Percentiles rank a stretch among this genome's conserved stretches.
Evolutionary conservation across 495 filamentous ascomycete species (phyloP).

Genomic region (Glarea lozoyensis): DNA sequence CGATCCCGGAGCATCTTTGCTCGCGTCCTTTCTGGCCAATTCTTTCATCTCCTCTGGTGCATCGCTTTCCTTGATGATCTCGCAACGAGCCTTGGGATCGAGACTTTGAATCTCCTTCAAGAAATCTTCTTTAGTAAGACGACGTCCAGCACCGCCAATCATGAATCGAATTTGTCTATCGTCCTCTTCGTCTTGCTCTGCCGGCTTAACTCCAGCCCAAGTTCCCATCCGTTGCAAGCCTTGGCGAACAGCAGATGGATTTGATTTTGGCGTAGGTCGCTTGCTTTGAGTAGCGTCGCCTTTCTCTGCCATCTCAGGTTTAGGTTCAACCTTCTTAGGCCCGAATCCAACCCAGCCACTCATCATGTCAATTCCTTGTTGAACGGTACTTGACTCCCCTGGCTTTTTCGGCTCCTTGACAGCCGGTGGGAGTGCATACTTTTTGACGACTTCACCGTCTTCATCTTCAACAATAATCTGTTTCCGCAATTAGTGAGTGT

Average conservation of each 20-base stretch:
- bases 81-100: conserved; percentile 64
- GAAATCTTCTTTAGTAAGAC: conserved; percentile 89
- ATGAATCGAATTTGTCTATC: conserved; percentile 85
- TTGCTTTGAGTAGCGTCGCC: too few species aligned
- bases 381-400: conserved; percentile 3
- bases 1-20: conserved; percentile 7
- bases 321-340: conserved; percentile 16
- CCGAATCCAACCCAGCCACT: conserved; percentile 15
- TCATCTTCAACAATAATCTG: conserved; percentile 95
- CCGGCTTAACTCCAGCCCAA: conserved; percentile 49
- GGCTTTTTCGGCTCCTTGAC: conserved; percentile 13
- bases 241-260: conserved; percentile 15
- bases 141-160: conserved; percentile 58
- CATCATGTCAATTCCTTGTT: conserved; percentile 10
- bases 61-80: conserved; percentile 60
- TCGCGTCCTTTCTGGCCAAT: conserved; percentile 41
- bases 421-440: conserved; percentile 73
- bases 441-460: conserved; percentile 94
- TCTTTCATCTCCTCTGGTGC: conserved; percentile 48
- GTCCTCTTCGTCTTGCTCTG: conserved; percentile 50
- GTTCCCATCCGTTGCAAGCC: conserved; percentile 26
- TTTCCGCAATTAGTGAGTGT: conserved; percentile 13
- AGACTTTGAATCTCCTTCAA: conserved; percentile 73
- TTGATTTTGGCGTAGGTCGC: neutral
- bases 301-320: neutral